These are phyloP conservation scores for Phytophthora nicotianae DNA, from an alignment of 352 stramenopile genomes.

Conservation along the genomic window DNA sequence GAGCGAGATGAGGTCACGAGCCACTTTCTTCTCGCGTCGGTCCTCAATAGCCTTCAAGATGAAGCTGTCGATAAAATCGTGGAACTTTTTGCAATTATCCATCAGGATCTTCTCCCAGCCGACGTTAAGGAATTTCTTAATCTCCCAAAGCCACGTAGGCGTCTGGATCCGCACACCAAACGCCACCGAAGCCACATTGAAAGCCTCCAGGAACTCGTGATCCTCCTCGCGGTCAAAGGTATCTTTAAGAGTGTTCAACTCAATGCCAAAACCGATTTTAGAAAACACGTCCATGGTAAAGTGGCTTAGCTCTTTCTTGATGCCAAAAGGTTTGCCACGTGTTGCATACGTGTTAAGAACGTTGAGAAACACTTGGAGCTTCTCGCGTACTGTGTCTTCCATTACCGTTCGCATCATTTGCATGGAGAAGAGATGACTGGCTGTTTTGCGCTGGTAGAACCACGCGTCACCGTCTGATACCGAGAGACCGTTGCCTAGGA, in stretches of 20 bases:
- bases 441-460: constrained; percentile 70
- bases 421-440: constrained; percentile 84
- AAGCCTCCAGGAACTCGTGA: constrained; percentile 48
- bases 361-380: constrained; percentile 34
- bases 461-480: constrained; percentile 40
- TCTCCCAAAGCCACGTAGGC: constrained; percentile 45
- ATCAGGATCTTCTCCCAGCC: constrained; percentile 47
- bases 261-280: constrained; percentile 60
- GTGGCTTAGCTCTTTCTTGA: constrained; percentile 48
- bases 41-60: constrained; percentile 47
- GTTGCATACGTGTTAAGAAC: constrained; percentile 23
- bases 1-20: constrained; percentile 52
- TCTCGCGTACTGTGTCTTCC: constrained; percentile 38
- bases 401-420: constrained; percentile 52
- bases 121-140: constrained; percentile 36
- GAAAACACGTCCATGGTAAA: constrained; percentile 69
- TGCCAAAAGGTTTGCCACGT: constrained; percentile 31
- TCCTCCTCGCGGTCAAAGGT: constrained; percentile 33
- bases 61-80: constrained; percentile 50
- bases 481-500: constrained; percentile 64
- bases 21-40: constrained; percentile 40
- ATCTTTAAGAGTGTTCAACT: constrained; percentile 43
- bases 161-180: constrained; percentile 35
- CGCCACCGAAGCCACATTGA: constrained; percentile 36
- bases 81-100: constrained; percentile 40